These are phyloP conservation scores for Narthecium ossifragum DNA, from an alignment of 106 monocot species.

Conservation along the genomic window DNA sequence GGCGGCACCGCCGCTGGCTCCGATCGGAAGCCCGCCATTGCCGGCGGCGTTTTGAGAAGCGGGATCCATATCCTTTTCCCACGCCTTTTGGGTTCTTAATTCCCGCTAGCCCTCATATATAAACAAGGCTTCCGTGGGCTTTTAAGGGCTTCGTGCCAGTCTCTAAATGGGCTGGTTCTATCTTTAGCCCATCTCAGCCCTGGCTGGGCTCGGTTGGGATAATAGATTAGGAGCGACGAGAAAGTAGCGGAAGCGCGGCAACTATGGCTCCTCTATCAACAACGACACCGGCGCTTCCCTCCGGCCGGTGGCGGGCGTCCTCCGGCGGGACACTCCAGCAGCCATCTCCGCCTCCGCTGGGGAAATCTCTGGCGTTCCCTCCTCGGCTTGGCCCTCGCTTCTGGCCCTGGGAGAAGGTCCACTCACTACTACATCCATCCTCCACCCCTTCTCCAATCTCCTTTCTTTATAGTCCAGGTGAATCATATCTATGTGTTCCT, in stretches of 20 bases:
- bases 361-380: conserved; percentile 18
- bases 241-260: too few species aligned
- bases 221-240: too few species aligned
- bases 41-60: conserved; percentile 14
- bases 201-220: too few species aligned
- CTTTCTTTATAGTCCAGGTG: not conserved
- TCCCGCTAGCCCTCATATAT: too few species aligned
- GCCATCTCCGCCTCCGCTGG: not conserved
- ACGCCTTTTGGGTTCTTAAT: too few species aligned
- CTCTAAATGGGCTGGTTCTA: too few species aligned
- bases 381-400: conserved; percentile 43
- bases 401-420: conserved; percentile 87
- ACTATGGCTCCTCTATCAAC: not conserved
- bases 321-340: too few species aligned
- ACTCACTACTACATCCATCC: not conserved
- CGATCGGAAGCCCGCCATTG: conserved; percentile 2
- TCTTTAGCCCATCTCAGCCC: too few species aligned
- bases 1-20: conserved; percentile 10
- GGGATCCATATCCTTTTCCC: conserved; percentile 19
- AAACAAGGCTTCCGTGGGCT: too few species aligned
- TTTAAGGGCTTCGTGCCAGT: too few species aligned
- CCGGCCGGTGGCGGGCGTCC: not conserved
- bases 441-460: not conserved
- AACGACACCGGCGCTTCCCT: not conserved
- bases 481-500: not conserved